Percentiles rank a stretch among this genome's conserved stretches.
These are phyloP conservation scores for Termitomyces sp. DNA, from an alignment of 768 basidiomycete genomes.

Conservation along the genomic window DNA sequence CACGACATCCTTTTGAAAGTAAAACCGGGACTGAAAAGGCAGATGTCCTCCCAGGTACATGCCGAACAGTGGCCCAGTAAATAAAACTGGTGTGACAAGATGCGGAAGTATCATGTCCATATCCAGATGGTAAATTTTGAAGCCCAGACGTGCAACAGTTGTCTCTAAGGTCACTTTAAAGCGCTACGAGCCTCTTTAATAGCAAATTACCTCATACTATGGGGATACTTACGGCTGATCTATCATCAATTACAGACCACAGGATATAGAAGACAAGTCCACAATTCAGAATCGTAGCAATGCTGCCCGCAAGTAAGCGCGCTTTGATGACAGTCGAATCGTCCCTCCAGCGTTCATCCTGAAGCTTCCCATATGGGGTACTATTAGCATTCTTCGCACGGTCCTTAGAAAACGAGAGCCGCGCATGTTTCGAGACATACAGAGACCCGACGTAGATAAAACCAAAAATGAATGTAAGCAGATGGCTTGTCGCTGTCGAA, in stretches of 20 bases:
- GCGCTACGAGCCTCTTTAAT: constrained; percentile 5
- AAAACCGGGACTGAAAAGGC: constrained; percentile 52
- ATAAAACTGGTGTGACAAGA: constrained; percentile 67
- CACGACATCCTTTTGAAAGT: constrained; percentile 30
- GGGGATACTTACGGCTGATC: constrained; percentile 13
- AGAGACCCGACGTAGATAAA: constrained; percentile 76
- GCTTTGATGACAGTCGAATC: constrained; percentile 83
- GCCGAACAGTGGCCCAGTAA: constrained; percentile 71
- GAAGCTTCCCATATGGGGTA: constrained; percentile 19
- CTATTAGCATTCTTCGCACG: constrained; percentile 20
- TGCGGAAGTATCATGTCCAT: constrained; percentile 33
- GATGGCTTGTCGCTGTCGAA: constrained; percentile 36
- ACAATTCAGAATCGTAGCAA: constrained; percentile 59
- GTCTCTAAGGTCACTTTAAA: constrained; percentile 18
- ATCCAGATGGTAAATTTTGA: constrained; percentile 15
- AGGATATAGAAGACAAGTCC: constrained; percentile 41
- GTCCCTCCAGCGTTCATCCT: constrained; percentile 61
- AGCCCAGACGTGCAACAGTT: constrained; percentile 36
- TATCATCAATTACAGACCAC: constrained; percentile 19
- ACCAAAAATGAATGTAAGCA: constrained; percentile 54
- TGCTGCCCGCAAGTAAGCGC: constrained; percentile 59
- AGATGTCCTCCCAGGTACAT: constrained; percentile 37
- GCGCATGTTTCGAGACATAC: constrained; percentile 64
- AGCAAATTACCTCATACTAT: background rate
- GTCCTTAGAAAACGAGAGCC: constrained; percentile 43